phyloP scores from a whole-genome alignment of 768 basidiomycete genomes.

The Lyophyllum shimeji region DNA sequence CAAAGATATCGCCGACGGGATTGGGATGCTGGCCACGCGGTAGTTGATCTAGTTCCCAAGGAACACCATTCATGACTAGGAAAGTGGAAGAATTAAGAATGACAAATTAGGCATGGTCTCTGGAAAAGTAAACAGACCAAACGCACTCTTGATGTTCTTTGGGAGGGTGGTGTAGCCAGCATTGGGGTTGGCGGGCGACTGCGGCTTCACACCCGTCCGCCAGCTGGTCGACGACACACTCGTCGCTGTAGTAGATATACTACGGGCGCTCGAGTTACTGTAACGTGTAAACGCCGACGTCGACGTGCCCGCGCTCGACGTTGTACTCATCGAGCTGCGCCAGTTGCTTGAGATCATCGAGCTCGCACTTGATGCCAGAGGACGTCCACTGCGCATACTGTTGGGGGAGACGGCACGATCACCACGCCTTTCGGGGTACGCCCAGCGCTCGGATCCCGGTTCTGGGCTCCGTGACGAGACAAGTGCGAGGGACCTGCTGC shows the following conservation, averaged over 20 bases:
- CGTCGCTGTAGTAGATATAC: conserved; percentile 79
- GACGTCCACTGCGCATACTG: conserved; percentile 54
- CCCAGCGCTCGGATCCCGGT: conserved; percentile 31
- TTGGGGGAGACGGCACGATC: conserved; percentile 59
- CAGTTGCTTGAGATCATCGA: conserved; percentile 70
- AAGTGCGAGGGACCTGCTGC: conserved; percentile 15
- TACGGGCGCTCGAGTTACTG: conserved; percentile 72
- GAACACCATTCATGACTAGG: conserved; percentile 74
- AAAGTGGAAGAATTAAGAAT: conserved; percentile 10
- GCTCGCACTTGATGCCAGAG: conserved; percentile 56
- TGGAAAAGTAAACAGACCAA: neutral
- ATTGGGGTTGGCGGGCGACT: conserved; percentile 25
- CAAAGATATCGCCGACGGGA: conserved; percentile 63
- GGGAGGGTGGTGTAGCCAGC: conserved; percentile 38
- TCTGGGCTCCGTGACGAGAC: conserved; percentile 26
- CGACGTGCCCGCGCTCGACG: conserved; percentile 66
- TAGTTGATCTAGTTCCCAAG: conserved; percentile 70
- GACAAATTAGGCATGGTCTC: neutral
- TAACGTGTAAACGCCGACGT: conserved; percentile 76
- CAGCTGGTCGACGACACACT: conserved; percentile 76
- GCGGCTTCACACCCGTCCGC: conserved; percentile 51
- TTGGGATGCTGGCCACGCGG: conserved; percentile 66
- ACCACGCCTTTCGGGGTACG: conserved; percentile 29
- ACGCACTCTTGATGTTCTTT: conserved; percentile 84
- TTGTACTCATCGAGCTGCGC: conserved; percentile 76